Base-by-base conservation (phyloP, 495 filamentous ascomycete genomes). In the Hypoxylon fragiforme region DNA sequence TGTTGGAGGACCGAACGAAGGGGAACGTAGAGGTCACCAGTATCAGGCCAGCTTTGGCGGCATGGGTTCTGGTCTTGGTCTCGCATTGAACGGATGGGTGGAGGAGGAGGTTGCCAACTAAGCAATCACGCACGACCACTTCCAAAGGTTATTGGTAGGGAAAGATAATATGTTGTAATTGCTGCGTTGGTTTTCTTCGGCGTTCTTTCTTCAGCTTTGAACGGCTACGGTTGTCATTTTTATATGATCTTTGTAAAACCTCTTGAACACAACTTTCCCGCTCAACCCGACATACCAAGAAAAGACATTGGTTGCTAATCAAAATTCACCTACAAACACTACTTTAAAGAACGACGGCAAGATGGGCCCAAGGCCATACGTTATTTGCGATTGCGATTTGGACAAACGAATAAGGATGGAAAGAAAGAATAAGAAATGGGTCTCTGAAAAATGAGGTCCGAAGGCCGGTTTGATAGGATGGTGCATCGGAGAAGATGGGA, bases 91-190 rank as follows among this genome's bases (percentile, higher is more conserved):
- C 32, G 77, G 77, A 7, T 81, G 80, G 74, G 77, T 77, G 31
- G 80, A 81, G 62, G 80, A 82, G 67, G 79, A 82, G 57, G 76
- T 80, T 43, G 73, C 70, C 21, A 78, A 78, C 65, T 79, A 54
- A n/a, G n/a, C n/a, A n/a, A 68, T 50, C 13, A 41, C 37, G 24
- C 39, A 36, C 52, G 15, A 12, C 35, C 44, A 16, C 26, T 31
- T 11, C 19, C 3, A 38, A n/a, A 44, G 53, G 39, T 44, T 51
- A 53, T 21, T 43, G 46, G 22, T 30, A 24, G 57, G 38, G 56
- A 57, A 48, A 51, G 50, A 38, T 67, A 66, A 64, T 62, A 57
- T 65, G 63, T 66, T 70, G 61, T 68, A 70, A 68, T 68, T 42
- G 58, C 45, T 63, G 56, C 57, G 55, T 57, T 64, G 58, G 47